These are phyloP conservation scores for Aspergillus aculeatus DNA, from an alignment of 2,329 filamentous ascomycete species.

Conservation along the genomic window DNA sequence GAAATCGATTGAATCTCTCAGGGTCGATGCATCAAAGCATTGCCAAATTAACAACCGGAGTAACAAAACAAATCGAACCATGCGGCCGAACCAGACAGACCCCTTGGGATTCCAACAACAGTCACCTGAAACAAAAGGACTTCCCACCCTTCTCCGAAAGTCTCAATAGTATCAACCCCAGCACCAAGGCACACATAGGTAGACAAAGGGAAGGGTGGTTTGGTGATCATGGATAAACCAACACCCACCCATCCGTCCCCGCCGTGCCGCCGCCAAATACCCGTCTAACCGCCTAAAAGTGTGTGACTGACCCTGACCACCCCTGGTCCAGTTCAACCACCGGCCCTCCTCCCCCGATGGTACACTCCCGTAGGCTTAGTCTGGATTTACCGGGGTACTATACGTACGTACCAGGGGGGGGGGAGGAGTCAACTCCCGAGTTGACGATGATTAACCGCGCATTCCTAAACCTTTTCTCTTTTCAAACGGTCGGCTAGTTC, in stretches of 20 bases:
- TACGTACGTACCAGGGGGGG: neutral
- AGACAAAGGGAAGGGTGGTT: no score
- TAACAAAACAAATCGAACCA: neutral
- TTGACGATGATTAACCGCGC: conserved; percentile 3
- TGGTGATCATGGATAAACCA: neutral
- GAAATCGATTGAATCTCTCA: neutral
- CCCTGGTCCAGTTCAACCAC: no score
- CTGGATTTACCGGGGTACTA: neutral
- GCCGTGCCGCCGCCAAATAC: neutral
- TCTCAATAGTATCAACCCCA: neutral
- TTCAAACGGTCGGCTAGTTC: neutral
- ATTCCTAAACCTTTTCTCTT: neutral
- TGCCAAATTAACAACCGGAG: neutral
- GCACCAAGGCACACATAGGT: neutral
- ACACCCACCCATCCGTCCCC: neutral
- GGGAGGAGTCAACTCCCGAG: neutral
- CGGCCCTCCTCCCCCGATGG: no score
- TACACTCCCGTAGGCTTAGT: neutral
- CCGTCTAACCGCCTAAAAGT: no score
- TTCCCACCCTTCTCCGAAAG: neutral
- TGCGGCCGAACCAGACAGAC: neutral
- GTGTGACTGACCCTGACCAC: no score
- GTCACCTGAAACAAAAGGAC: neutral
- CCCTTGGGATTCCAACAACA: neutral
- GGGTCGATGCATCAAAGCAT: neutral